Conservation (phyloP, 2,329 filamentous ascomycete species). For the Didymella sp. region DNA sequence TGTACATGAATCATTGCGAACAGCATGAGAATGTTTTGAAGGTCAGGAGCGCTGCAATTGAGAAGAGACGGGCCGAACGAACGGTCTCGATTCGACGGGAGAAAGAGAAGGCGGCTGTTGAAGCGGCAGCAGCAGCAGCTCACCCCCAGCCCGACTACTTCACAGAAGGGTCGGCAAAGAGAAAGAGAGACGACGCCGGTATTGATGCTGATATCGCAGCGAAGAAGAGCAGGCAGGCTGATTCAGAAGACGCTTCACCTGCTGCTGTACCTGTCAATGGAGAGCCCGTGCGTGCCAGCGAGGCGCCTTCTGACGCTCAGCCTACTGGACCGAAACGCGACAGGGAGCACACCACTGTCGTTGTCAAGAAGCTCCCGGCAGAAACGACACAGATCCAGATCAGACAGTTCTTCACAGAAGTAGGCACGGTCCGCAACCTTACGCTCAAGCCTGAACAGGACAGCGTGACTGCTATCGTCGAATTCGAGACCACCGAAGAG, state of each 20-base stretch:
- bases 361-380: conserved; percentile 77
- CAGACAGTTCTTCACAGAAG: conserved; percentile 89
- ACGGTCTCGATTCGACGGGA: conserved; percentile 63
- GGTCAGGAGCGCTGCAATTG: conserved; percentile 75
- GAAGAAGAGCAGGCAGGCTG: conserved; percentile 70
- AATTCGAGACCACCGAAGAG: conserved; percentile 83
- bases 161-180: conserved; percentile 65
- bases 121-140: conserved; percentile 55
- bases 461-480: conserved; percentile 76
- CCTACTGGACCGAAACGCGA: conserved; percentile 70
- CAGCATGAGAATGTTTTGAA: conserved; percentile 83
- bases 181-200: conserved; percentile 68
- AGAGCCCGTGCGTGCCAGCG: conserved; percentile 33
- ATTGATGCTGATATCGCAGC: conserved; percentile 60
- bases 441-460: conserved; percentile 69
- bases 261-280: conserved; percentile 26
- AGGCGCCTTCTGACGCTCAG: conserved; percentile 46
- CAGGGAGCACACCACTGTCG: conserved; percentile 85
- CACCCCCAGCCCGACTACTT: conserved; percentile 26
- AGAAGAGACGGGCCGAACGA: conserved; percentile 67
- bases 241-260: conserved; percentile 30
- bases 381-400: conserved; percentile 75
- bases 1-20: conserved; percentile 82
- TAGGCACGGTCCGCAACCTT: conserved; percentile 82
- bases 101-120: conserved; percentile 64